phyloP scores from a whole-genome alignment of 192 early-diverging fungal genomes.

The Phlyctochytrium bullatum region DNA sequence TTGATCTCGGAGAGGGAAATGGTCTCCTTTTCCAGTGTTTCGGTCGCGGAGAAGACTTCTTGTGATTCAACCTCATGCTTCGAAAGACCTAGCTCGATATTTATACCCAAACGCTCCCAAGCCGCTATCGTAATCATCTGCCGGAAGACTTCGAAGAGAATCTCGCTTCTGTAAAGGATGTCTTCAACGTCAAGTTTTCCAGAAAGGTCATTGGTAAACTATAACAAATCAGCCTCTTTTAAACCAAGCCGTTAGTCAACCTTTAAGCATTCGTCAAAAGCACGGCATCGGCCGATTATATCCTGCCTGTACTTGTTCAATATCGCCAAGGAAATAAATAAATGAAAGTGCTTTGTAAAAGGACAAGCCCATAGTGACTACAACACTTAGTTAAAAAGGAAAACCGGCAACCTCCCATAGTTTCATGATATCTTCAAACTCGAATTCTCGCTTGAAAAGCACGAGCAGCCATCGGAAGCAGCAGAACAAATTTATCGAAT shows the following conservation, averaged over 20 bases:
- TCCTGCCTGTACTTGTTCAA: constrained; percentile 81
- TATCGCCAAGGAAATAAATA: constrained; percentile 96
- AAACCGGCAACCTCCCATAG: constrained; percentile 97
- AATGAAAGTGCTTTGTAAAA: constrained; percentile 74
- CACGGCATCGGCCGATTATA: constrained; percentile 72
- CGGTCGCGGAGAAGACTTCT: too few species aligned
- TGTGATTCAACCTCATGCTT: too few species aligned
- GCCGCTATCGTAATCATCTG: constrained; percentile 24
- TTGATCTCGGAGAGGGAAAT: too few species aligned
- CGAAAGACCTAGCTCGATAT: constrained; percentile 21
- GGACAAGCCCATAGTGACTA: constrained; percentile 46
- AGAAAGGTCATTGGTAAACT: constrained; percentile 86
- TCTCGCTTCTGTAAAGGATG: constrained; percentile 37
- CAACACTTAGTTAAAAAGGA: constrained; percentile 4
- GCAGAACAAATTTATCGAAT: constrained; percentile 91
- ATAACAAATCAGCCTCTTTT: too few species aligned
- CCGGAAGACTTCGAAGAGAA: constrained; percentile 44
- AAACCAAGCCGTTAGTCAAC: constrained; percentile 36
- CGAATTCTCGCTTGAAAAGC: constrained; percentile 96
- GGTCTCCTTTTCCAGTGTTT: too few species aligned
- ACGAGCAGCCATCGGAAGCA: constrained; percentile 98
- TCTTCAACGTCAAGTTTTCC: constrained; percentile 57
- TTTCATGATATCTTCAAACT: constrained; percentile 74
- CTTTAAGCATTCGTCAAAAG: constrained; percentile 94
- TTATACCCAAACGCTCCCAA: constrained; percentile 18